A percentile compares a stretch with the other conserved stretches of the same genome.
Conservation (phyloP, 345 rosid genomes). For the Linum tenue region DNA sequence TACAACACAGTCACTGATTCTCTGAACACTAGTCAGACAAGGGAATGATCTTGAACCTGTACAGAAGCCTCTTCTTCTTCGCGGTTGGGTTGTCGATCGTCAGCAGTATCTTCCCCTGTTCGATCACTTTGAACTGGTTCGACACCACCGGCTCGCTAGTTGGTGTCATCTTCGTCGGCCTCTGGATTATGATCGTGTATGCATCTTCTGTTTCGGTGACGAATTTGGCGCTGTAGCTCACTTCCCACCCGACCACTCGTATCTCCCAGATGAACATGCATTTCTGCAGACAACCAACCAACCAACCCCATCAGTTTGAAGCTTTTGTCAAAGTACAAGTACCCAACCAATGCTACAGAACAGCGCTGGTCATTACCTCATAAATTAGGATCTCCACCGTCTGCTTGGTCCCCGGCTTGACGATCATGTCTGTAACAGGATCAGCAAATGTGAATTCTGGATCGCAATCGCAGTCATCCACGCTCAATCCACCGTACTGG, state of each 20-base stretch:
- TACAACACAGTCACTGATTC: background rate
- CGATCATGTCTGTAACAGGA: constrained; percentile 20
- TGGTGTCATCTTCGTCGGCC: constrained; percentile 16
- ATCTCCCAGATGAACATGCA: constrained; percentile 20
- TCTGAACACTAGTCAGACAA: background rate
- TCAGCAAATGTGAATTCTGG: constrained; percentile 16
- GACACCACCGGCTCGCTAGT: constrained; percentile 14
- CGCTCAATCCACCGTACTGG: constrained; percentile 24
- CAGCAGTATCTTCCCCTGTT: constrained; percentile 23
- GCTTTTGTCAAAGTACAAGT: background rate
- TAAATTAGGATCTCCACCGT: constrained; percentile 23
- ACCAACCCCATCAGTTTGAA: background rate
- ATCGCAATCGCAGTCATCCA: constrained; percentile 11
- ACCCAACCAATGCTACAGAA: background rate
- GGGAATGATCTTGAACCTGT: constrained; percentile 18
- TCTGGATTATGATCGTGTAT: constrained; percentile 23
- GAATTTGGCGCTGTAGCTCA: constrained; percentile 25
- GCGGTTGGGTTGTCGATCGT: constrained; percentile 20
- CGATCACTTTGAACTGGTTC: constrained; percentile 19
- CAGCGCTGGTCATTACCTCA: constrained; percentile 13
- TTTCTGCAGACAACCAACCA: constrained; percentile 10
- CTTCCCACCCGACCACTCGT: constrained; percentile 29
- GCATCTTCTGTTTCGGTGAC: constrained; percentile 18
- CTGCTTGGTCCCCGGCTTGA: constrained; percentile 24
- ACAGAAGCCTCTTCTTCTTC: constrained; percentile 27